Base-by-base conservation (phyloP, 1,139 yeast species). In the Pichia sp. region DNA sequence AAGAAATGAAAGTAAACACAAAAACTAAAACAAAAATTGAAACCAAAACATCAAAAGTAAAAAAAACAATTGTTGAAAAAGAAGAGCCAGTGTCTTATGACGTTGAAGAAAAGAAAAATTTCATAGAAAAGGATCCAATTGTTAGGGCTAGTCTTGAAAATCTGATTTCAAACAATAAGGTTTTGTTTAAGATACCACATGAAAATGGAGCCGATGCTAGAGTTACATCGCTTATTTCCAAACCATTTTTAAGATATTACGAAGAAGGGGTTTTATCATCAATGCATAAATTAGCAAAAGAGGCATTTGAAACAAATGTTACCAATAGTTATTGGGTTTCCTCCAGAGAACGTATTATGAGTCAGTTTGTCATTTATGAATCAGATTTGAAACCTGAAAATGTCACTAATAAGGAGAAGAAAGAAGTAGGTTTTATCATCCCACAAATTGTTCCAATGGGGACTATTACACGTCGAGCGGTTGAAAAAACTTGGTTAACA, bases 401-500 rank as follows among this genome's bases (percentile, higher is more conserved):
- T 10, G n/a, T 3, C 5, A 11, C 5, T 9, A 34, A 46, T n/a
- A 42, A 39, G 7, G 38, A 46, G 13, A 33, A 46, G 0, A 49
- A 49, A 43, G 73, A 75, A 1, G 65, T 81, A 61, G 96, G 96
- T 0, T 74, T 91, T 51, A 93, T 95, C 31, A 64, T 95, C 19
- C 99, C 99, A 0, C 80, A 81, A 50, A 74, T 91, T 47, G 77
- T 89, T 18, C 80, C 96, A 1, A 95, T 93, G 97, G 99, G 99
- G 0, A 95, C 99, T 0, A 83, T 95, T 13, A 95, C 99, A 0
- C 75, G 99, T 60, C 76, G 99, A 57, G 97, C 99, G 1, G 96
- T 95, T 1, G 99, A 95, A 68, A 90, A 88, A 58, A 89, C 98
- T 0, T 93, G 99, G 99, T 72, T 95, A 41, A 93, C 99, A 0